These are phyloP conservation scores for Talaromyces sp. DNA, from an alignment of 2,329 filamentous ascomycete genomes.

Conservation along the genomic window DNA sequence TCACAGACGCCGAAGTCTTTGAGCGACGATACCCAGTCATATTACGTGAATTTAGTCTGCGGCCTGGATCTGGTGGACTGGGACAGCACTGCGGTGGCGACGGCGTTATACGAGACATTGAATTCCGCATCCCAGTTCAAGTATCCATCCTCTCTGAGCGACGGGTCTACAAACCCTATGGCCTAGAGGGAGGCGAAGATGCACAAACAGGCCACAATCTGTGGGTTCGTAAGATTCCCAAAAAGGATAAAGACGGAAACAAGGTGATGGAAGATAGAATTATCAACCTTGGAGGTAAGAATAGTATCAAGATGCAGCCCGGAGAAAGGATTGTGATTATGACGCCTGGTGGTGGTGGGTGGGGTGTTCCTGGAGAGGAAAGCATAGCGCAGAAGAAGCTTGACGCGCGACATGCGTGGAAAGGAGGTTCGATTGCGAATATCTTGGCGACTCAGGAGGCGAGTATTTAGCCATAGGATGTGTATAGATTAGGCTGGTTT, in stretches of 20 bases:
- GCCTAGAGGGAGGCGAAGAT: slow-evolving; percentile 74
- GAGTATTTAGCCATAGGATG: slow-evolving; percentile 31
- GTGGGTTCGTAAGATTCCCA: slow-evolving; percentile 71
- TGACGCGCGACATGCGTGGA: slow-evolving; percentile 62
- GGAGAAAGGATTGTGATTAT: slow-evolving; percentile 39
- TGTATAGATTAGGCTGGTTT: not conserved
- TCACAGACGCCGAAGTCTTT: slow-evolving; percentile 76
- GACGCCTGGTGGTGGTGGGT: slow-evolving; percentile 40
- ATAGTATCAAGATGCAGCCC: slow-evolving; percentile 31
- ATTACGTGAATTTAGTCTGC: slow-evolving; percentile 65
- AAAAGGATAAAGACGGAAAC: slow-evolving; percentile 26
- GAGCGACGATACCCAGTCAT: slow-evolving; percentile 74
- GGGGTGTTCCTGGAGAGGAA: slow-evolving; percentile 50
- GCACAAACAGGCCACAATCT: slow-evolving; percentile 75
- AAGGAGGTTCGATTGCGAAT: slow-evolving; percentile 56
- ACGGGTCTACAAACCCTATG: slow-evolving; percentile 71
- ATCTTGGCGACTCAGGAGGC: slow-evolving; percentile 50
- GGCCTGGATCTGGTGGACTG: slow-evolving; percentile 60
- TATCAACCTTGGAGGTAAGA: slow-evolving; percentile 32
- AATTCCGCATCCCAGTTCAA: slow-evolving; percentile 74
- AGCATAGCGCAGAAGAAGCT: slow-evolving; percentile 44
- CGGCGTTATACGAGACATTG: slow-evolving; percentile 74
- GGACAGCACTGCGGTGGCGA: slow-evolving; percentile 71
- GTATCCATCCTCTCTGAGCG: slow-evolving; percentile 73
- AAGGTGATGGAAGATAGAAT: slow-evolving; percentile 22